Base-by-base conservation (phyloP, 495 filamentous ascomycete species). In the Aspergillus wentii region DNA sequence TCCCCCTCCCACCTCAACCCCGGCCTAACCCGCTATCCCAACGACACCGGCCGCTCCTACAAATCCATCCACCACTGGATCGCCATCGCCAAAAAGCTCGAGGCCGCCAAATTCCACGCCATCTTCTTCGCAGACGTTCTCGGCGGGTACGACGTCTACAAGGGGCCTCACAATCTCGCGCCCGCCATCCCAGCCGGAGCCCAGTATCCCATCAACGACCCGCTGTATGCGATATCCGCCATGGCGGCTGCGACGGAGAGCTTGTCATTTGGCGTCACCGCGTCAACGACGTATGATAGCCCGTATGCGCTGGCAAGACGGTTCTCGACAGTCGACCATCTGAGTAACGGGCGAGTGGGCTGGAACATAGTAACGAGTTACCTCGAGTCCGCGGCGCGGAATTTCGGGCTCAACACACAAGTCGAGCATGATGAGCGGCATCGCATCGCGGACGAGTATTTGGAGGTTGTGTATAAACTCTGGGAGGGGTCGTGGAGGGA, bases 311-410 rank as follows among this genome's bases (percentile, higher is more conserved):
- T 85, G n/a, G 81, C 81, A 3, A 64, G 80, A 16, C 66, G 80
- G 13, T 62, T 86, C 35, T 75, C 75, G 1, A 86, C 81, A 0
- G 64, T 83, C 8, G 82, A 86, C 38, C 81, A 85, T 54, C 63
- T 86, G n/a, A 75, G 68, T 19, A 73, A 76, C 33, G 81, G 80
- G 5, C 71, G 79, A 14, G 43, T 81, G 22, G 78, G 74, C 8
- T 82, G 79, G 80, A 83, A 84, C 55, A 77, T 85, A 31, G 81
- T 85, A 0, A 83, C 80, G 0, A 69, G 69, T 34, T 84, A 83
- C 52, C 62, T 84, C 4, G 78, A 84, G 49, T 77, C 72, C 11
- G 79, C 80, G 3, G 81, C 82, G 3, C 62, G 69, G 33, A 84
- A 84, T 52, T 54, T 82, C 30, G 76, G 77, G 15, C 58, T 66